phyloP scores from a whole-genome alignment of 805 yeast species.

The Starmerella powellii region DNA sequence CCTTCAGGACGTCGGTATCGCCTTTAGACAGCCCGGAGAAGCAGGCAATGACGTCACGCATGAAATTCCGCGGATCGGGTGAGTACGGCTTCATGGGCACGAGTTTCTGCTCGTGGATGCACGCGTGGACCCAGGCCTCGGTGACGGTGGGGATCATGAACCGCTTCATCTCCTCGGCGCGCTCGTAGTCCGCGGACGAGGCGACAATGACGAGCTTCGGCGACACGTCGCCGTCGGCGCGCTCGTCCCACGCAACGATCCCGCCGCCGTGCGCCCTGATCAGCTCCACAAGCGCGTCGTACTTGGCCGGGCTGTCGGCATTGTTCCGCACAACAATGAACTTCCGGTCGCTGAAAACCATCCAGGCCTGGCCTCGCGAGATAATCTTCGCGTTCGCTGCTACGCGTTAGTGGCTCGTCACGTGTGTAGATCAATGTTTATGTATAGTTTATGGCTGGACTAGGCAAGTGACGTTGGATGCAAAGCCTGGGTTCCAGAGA shows the following conservation, averaged over 20 bases:
- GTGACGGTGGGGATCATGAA: slow-evolving; percentile 56
- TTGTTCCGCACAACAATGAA: slow-evolving; percentile 16
- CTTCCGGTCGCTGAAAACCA: slow-evolving; percentile 21
- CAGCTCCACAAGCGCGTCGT: slow-evolving; percentile 11
- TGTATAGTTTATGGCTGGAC: too few relatives aligned
- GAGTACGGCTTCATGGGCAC: slow-evolving; percentile 49
- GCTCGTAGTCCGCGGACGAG: slow-evolving; percentile 40
- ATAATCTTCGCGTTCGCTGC: neutral
- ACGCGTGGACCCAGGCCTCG: slow-evolving; percentile 47
- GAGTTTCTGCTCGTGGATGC: slow-evolving; percentile 33
- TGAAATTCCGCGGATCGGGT: slow-evolving; percentile 56
- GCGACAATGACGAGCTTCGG: slow-evolving; percentile 36
- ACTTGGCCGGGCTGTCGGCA: slow-evolving; percentile 5
- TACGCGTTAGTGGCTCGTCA: neutral
- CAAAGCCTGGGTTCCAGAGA: too few relatives aligned
- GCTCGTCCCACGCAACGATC: slow-evolving; percentile 22
- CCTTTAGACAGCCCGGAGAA: slow-evolving; percentile 45
- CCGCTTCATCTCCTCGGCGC: slow-evolving; percentile 36
- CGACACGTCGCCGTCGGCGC: slow-evolving; percentile 27
- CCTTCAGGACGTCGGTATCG: slow-evolving; percentile 55
- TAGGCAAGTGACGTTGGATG: too few relatives aligned
- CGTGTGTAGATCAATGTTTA: too few relatives aligned
- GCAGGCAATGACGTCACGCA: slow-evolving; percentile 47
- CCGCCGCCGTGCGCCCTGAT: slow-evolving; percentile 20
- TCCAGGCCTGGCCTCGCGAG: neutral